Evolutionary conservation across 768 basidiomycete species (phyloP), one percentile per base, ranked within the genome.

Genomic region (Phlebiopsis gigantea): DNA sequence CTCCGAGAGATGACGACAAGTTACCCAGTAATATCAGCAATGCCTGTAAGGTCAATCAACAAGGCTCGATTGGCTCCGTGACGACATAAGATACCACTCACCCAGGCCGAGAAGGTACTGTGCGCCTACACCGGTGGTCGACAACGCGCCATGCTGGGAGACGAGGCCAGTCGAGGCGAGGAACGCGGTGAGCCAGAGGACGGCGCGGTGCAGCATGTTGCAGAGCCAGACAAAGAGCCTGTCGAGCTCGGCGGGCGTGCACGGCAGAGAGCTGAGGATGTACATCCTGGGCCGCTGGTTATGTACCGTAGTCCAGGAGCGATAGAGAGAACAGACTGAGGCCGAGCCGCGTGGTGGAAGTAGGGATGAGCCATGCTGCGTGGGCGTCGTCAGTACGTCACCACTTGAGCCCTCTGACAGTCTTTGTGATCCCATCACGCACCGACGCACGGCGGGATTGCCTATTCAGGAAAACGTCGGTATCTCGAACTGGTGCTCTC

Each of bases 21-120:
- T 54, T 71, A 84, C 85, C 88, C 86, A 58, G 87, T 90, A 57
- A 90, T 79, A 63, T 90, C 89, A 19, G 79, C 87, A 60, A 82
- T 83, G 24, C 85, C 85, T 87, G 51, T 42, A 28, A 43, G 19
- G 43, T 28, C 25, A 12, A n/a, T 48, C 47, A 48, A 25, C 45
- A 3, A 46, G 45, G 22, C 5, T 24, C 45, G 43, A 44, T 21
- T n/a, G 17, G 22, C 22, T n/a, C 17, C n/a, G 43, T 5, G n/a
- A n/a, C n/a, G n/a, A n/a, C 17, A 5, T n/a, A 45, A 21, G 12
- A 43, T n/a, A n/a, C n/a, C 2, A 57, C 57, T 46, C 42, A 57
- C 60, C 60, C n/a, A 61, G 50, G 30, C 60, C 60, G 8, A 61
- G 54, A 9, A 61, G 31, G 46, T 61, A 61, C 46, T 61, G 57